Evolutionary conservation across 495 filamentous ascomycete species (phyloP), one percentile per base, ranked within the genome.

Genomic region (Xylaria longipes): DNA sequence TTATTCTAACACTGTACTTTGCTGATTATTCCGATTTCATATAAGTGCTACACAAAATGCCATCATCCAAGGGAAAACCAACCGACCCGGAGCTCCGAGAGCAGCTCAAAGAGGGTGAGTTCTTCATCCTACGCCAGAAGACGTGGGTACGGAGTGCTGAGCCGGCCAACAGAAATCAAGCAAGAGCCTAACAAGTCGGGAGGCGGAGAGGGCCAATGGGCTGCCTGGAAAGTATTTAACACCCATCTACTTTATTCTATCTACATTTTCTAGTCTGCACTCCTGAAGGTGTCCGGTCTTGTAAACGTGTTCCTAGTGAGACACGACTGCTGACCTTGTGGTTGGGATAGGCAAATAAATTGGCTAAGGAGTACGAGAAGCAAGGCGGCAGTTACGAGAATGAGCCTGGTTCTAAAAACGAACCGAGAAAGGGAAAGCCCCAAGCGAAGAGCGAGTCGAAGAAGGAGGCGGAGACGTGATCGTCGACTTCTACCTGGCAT

Each of bases 101-200:
- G 74, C 75, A 84, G 74, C 79, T 86, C 58, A 87, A 86, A 74
- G 81, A 87, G 72, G 82, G 80, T 75, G 22, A 65, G 54, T 33
- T 46, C 69, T 66, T 43, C 31, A 43, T 27, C 11, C 52, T 37
- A 22, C 14, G 31, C 29, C 3, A 4, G 2, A 39, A 3, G 57
- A 63, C 15, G 25, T 62, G 31, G 14, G 17, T 5, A 45, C 3
- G n/a, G 35, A 46, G 58, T 35, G 37, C 70, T 73, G 43, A 57
- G 12, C 37, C 31, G 31, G 27, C 54, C 61, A 52, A 70, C 70
- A 83, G 75, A 88, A 69, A 84, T 86, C 71, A 81, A 86, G 66
- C 84, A 85, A 73, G 81, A 86, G 68, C 79, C 83, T 11, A 87
- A 88, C 71, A 87, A 88, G 74, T 85, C 87, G 25, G 86, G 87